Evolutionary conservation across 768 basidiomycete species (phyloP).

Genomic region (Boletus bicolor): DNA sequence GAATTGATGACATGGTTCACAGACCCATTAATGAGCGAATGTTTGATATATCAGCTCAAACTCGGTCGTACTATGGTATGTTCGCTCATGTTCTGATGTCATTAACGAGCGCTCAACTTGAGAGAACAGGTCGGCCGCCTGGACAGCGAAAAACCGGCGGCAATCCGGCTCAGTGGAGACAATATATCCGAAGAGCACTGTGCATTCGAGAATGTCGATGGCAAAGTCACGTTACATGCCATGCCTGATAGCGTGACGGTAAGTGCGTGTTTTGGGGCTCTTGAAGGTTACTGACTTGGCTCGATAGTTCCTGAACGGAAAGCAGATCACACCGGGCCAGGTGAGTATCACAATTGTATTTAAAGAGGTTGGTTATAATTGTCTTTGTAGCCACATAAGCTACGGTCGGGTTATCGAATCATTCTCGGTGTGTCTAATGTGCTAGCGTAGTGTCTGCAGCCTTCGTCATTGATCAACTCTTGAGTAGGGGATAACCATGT

Average conservation of each 20-base stretch:
- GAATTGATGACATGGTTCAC: constrained; percentile 12
- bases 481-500: constrained; percentile 90
- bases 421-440: constrained; percentile 68
- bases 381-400: constrained; percentile 60
- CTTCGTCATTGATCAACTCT: constrained; percentile 3
- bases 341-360: constrained; percentile 40
- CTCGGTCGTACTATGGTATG: constrained; percentile 73
- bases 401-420: constrained; percentile 92
- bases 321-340: constrained; percentile 73
- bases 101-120: constrained; percentile 13
- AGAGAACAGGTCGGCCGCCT: constrained; percentile 72
- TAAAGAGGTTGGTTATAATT: constrained; percentile 8
- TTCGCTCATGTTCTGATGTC: constrained; percentile 10
- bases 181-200: constrained; percentile 94
- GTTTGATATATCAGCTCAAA: constrained; percentile 90
- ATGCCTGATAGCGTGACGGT: constrained; percentile 83
- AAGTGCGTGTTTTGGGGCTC: constrained; percentile 27
- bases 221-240: constrained; percentile 78
- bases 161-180: constrained; percentile 89
- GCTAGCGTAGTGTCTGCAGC: background rate
- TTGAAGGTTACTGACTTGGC: constrained; percentile 13
- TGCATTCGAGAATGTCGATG: constrained; percentile 81
- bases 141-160: constrained; percentile 75
- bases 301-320: constrained; percentile 86
- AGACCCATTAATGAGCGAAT: constrained; percentile 98